Evolutionary conservation across 768 basidiomycete species (phyloP), one percentile per base, ranked within the genome.

Genomic region (Suillus subalutaceus): DNA sequence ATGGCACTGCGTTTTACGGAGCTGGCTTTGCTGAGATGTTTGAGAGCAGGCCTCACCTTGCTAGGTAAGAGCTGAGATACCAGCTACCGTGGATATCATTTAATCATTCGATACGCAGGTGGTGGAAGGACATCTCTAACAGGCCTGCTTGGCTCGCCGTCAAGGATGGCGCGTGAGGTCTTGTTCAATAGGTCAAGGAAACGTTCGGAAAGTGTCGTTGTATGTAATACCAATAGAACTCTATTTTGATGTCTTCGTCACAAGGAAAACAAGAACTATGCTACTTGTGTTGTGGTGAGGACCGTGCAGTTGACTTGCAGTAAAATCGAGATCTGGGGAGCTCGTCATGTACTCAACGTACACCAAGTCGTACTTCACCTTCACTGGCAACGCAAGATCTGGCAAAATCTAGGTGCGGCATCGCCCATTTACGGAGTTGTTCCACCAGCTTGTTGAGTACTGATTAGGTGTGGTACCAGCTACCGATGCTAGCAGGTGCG

Each of bases 81-180:
- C 10, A 4, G 9, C 5, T 18, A 8, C 38, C 5, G 20, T 35
- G 40, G 4, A 38, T 43, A 48, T 43, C 4, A 63, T 30, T 23
- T 10, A 55, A 59, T 56, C n/a, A 8, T 64, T 55, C 41, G 26
- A 52, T 32, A 16, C 6, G 46, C 43, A 82, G 85, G 78, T 88
- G 87, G 87, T 87, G 81, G 80, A 80, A 82, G 40, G 85, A 83
- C 0, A 74, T 88, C 55, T 73, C 67, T 2, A 76, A 74, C 38
- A 79, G 85, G 64, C 74, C 79, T 10, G 69, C 85, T 16, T 88
- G 86, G 86, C 67, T 71, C n/a, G 78, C 81, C 1, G 80, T 84
- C 59, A 81, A 84, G 73, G 74, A 78, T 12, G 80, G 79, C 0
- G 74, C 68, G 20, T 69, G 61, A 57, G 10, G 9, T 23, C 1